Base-by-base conservation (phyloP, 73 alveolate species). In the Stentor roeselii region DNA sequence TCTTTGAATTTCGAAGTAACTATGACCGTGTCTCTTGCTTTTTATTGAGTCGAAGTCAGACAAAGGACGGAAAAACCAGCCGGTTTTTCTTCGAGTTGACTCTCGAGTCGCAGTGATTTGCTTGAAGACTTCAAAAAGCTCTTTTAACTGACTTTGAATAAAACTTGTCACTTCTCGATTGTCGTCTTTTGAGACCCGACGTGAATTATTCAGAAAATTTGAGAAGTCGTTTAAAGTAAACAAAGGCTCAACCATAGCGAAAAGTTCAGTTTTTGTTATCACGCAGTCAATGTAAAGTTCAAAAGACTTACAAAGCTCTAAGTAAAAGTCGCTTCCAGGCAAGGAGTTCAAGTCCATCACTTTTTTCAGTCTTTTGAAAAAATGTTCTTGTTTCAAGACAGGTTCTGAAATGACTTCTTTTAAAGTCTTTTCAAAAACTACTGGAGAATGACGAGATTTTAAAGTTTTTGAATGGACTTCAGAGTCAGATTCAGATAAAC, bases 21-120 rank as follows among this genome's bases (percentile, higher is more conserved):
- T 67, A 32, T 67, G 80, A n/a, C 80, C 80, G 34, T 67, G n/a
- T 30, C 80, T n/a, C 34, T 67, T 67, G 34, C 41, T 67, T 67
- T 67, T 67, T 21, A n/a, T 21, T 32, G 80, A 27, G 34, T 67
- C 80, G 34, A 67, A 67, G 41, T 67, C 80, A 21, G 80, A 67
- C 21, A 67, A 40, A 0, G 80, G 80, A 15, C 80, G 21, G 80
- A 67, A 67, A 67, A 67, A 67, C 37, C 37, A 34, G 42, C 80
- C 80, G 34, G 21, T 36, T 67, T 67, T 67, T 2, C 80, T 67
- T 67, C 80, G 21, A 67, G 15, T 67, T 1, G 42, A 27, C 34
- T 67, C 80, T 67, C 80, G 21, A 1, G 41, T 67, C n/a, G 80
- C 37, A 21, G 50, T 21, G 14, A 67, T 34, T 30, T 27, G 27